Base-by-base conservation (phyloP, 768 basidiomycete species). In the Leccinum barrowsii region DNA sequence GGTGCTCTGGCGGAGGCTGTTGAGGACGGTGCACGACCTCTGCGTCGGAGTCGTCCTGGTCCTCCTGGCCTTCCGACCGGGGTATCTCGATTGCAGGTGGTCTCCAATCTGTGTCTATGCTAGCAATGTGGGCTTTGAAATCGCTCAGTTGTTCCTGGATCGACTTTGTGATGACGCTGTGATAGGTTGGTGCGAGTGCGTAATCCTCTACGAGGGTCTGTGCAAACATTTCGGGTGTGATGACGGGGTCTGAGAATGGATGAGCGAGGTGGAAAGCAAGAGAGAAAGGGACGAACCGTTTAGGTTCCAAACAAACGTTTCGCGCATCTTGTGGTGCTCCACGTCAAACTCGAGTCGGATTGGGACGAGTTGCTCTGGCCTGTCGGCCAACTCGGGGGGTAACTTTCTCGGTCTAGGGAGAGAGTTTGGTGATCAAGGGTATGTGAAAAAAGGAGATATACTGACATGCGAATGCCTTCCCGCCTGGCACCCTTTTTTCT, bases 281-380 rank as follows among this genome's bases (percentile, higher is more conserved):
- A 21, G 40, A 48, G 2, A 7, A 58, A 2, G 2, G 28, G 49
- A 76, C 84, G n/a, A 56, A 97, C 95, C 96, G 63, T 90, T 89
- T 48, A 95, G 74, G 67, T 99, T 97, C 97, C 96, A 99, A 48
- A 97, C 83, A 74, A 98, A 98, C 0, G 96, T 94, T 70, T 99
- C 97, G 26, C 94, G 85, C 80, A 98, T 87, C 75, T 89, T 91
- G 69, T 91, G 87, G 67, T 92, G 90, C 57, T 98, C 97, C 50
- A 95, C 88, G 65, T 99, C 97, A 66, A 98, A 87, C 72, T 99
- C 97, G 53, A 99, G 78, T n/a, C 97, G 85, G 42, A 99, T 89
- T 3, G 97, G 97, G 4, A 98, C 88, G 26, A 99, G 87, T 65
- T 85, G 81, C 68, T 99, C 97, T 12, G 83, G 80, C 26, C 80